Evolutionary conservation across 331 rosid species (phyloP).

Genomic region (Cydonia oblonga): DNA sequence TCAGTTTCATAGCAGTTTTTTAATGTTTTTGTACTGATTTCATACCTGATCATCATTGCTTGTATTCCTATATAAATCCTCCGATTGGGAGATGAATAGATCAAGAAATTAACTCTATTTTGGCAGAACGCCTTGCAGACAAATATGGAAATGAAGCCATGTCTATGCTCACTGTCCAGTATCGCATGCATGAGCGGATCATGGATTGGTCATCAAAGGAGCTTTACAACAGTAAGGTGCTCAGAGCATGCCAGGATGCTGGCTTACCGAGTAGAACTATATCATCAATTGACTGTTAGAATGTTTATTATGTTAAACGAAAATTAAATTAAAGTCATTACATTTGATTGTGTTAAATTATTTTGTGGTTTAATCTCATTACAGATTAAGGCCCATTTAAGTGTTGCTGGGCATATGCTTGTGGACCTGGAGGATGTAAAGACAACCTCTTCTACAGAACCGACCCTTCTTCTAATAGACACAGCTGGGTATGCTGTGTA

Average conservation of each 20-base stretch:
- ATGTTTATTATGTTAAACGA: not conserved
- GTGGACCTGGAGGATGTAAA: constrained; percentile 66
- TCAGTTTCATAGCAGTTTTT: too few species aligned
- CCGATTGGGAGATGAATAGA: too few species aligned
- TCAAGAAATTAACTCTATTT: too few species aligned
- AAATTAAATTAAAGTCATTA: not conserved
- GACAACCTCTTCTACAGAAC: constrained; percentile 75
- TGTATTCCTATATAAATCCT: too few species aligned
- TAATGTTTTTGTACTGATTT: too few species aligned
- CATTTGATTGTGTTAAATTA: not conserved
- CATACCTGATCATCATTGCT: too few species aligned
- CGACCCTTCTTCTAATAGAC: constrained; percentile 89
- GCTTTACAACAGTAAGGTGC: constrained; percentile 91
- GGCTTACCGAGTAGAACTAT: not conserved
- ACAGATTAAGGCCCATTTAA: constrained; percentile 84
- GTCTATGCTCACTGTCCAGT: constrained; percentile 91
- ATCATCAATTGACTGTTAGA: constrained; percentile 5
- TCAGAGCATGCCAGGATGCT: constrained; percentile 2
- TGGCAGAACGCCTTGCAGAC: constrained; percentile 68
- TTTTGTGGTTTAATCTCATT: not conserved
- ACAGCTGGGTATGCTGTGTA: constrained; percentile 69
- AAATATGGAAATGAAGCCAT: constrained; percentile 64
- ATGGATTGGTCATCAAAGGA: constrained; percentile 98
- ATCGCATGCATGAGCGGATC: constrained; percentile 92
- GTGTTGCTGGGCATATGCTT: constrained; percentile 81